Percentiles rank a stretch among this genome's conserved stretches.
phyloP scores from a whole-genome alignment of 192 early-diverging fungal species.

The Coemansia erecta region DNA sequence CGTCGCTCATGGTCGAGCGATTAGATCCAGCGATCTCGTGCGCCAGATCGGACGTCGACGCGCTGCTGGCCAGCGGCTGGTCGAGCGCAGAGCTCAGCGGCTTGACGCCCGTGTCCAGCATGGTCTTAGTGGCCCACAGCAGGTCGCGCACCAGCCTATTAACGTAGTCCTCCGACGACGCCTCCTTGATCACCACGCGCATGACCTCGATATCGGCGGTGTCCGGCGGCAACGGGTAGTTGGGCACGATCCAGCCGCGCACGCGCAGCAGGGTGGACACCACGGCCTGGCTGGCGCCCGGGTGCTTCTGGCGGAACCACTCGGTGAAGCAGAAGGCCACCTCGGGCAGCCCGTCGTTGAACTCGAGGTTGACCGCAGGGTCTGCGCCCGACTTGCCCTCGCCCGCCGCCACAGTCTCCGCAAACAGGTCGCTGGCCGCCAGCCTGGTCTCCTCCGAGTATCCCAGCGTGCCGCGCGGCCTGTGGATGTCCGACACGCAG shows the following conservation, averaged over 20 bases:
- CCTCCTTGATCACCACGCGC: slow-evolving; percentile 68
- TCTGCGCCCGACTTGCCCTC: slow-evolving; percentile 20
- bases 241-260: slow-evolving; percentile 76
- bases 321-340: slow-evolving; percentile 64
- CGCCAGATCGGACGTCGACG: slow-evolving; percentile 32
- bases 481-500: slow-evolving; percentile 65
- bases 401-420: neutral
- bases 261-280: slow-evolving; percentile 60
- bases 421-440: slow-evolving; percentile 29
- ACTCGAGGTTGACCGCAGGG: slow-evolving; percentile 23
- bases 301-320: slow-evolving; percentile 53
- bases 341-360: slow-evolving; percentile 60
- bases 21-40: slow-evolving; percentile 18
- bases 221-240: slow-evolving; percentile 65
- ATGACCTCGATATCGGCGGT: slow-evolving; percentile 54
- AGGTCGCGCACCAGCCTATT: slow-evolving; percentile 54
- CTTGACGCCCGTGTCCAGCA: slow-evolving; percentile 39
- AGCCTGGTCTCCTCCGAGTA: slow-evolving; percentile 32
- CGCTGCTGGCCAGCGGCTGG: slow-evolving; percentile 25
- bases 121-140: slow-evolving; percentile 55
- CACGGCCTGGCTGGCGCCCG: slow-evolving; percentile 60
- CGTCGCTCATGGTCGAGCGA: slow-evolving; percentile 9
- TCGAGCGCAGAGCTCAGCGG: slow-evolving; percentile 35
- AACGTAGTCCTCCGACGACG: slow-evolving; percentile 55
- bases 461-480: slow-evolving; percentile 49